Base-by-base conservation (phyloP, 257 asterid genomes). In the Solanum stenotomum region DNA sequence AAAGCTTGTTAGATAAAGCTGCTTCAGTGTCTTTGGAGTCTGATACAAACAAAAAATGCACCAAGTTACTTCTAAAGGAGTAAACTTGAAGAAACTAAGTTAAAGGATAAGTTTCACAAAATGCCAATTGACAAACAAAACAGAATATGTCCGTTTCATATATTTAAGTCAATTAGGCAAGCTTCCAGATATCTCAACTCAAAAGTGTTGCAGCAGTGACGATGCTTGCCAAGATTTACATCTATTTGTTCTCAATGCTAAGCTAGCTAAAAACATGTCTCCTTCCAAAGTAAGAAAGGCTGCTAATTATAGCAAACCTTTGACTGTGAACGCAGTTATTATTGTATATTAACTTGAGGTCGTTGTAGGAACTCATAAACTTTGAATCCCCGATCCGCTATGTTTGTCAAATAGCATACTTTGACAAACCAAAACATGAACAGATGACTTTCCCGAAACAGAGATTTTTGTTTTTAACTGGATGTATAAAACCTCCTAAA, bases 1-100 rank as follows among this genome's bases (percentile, higher is more conserved):
- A 92, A 97, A 96, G 92, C 99, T 96, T 65, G 98, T 94, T 82
- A 94, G 87, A 87, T 96, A 96, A 83, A 96, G 98, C 93, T 96
- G 98, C 92, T 94, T 94, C 93, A 97, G 89, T 6, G 96, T 92
- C 94, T 90, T 97, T 7, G 94, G 98, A 2, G 96, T 97, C 99
- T 96, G 89, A 87, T 85, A 68, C 82, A 89, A 91, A 83, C 84
- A 40, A 87, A 88, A 61, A 67, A 76, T 83, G 46, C 76, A 88
- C 52, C 2, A 20, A 15, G 38, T 67, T 34, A 34, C 37, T 34
- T 34, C 37, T 34, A 34, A 34, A 34, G 37, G 37, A 34, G 37
- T 34, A 34, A 34, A 34, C 37, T 34, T 34, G 37, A 34, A 34
- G 37, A 34, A 34, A 34, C 37, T 34, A 34, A 34, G 37, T 34